Percentiles rank a stretch among this genome's conserved stretches.
These are phyloP conservation scores for Xylaria nigripes DNA, from an alignment of 495 filamentous ascomycete species.

Conservation along the genomic window DNA sequence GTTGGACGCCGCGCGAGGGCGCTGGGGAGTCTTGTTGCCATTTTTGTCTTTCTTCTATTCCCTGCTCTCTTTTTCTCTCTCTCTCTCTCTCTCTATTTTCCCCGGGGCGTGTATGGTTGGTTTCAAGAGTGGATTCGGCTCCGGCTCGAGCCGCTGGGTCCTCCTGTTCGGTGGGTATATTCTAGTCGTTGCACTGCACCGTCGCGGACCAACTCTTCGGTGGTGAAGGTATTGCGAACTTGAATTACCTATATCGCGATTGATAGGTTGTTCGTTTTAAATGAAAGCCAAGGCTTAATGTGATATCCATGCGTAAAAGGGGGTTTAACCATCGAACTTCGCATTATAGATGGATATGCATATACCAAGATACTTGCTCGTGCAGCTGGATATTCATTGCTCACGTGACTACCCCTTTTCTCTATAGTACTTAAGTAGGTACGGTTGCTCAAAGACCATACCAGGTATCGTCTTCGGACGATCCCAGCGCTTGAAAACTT, in stretches of 20 bases:
- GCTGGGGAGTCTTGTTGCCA: conserved; percentile 23
- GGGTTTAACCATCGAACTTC: no score
- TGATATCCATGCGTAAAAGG: no score
- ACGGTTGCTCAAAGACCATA: no score
- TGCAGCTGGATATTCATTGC: no score
- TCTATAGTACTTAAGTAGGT: no score
- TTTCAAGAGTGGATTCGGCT: background rate
- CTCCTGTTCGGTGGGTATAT: background rate
- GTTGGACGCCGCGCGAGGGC: conserved; percentile 25
- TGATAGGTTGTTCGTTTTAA: background rate
- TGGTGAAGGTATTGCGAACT: background rate
- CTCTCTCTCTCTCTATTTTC: background rate
- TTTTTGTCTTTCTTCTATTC: conserved; percentile 10
- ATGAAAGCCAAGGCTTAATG: no score
- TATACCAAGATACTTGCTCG: no score
- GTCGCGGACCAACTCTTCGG: background rate
- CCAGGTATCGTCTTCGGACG: no score
- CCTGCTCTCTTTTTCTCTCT: background rate
- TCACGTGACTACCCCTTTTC: no score
- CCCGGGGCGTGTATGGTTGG: background rate
- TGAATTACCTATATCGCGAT: background rate
- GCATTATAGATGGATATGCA: no score
- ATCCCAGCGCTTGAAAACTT: no score
- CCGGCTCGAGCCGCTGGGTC: background rate
- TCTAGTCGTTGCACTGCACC: background rate